Percentiles rank a stretch among this genome's conserved stretches.
These are phyloP conservation scores for Phylloporus sp. DNA, from an alignment of 768 basidiomycete genomes.

Conservation along the genomic window DNA sequence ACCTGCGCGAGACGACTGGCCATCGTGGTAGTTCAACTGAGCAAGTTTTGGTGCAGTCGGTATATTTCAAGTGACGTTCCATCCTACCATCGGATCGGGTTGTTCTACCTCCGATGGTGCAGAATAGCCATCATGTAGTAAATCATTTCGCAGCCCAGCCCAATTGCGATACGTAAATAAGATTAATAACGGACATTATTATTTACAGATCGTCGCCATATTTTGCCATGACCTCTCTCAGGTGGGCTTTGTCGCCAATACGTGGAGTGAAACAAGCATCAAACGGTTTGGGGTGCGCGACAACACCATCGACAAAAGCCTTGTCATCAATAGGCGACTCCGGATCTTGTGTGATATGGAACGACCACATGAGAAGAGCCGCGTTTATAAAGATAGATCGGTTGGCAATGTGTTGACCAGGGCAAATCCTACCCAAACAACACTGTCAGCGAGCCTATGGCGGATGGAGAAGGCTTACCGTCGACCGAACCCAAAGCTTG, in stretches of 20 bases:
- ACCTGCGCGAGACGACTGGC: slow-evolving; percentile 63
- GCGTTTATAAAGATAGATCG: slow-evolving; percentile 66
- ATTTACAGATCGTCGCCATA: slow-evolving; percentile 19
- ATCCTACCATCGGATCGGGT: neutral
- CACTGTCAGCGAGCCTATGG: neutral
- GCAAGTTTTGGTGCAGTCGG: neutral
- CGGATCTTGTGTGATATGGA: slow-evolving; percentile 51
- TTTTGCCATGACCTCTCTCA: slow-evolving; percentile 26
- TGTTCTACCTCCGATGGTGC: neutral
- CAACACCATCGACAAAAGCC: slow-evolving; percentile 61
- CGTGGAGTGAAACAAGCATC: slow-evolving; percentile 54
- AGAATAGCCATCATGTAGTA: neutral
- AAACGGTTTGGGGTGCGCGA: slow-evolving; percentile 63
- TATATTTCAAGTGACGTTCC: neutral
- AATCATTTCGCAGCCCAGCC: neutral
- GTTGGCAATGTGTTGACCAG: slow-evolving; percentile 57
- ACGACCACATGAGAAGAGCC: slow-evolving; percentile 63
- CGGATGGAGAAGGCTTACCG: slow-evolving; percentile 16
- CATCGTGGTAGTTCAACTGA: slow-evolving; percentile 31
- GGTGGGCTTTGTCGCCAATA: slow-evolving; percentile 17
- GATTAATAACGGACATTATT: neutral
- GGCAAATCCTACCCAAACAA: slow-evolving; percentile 48
- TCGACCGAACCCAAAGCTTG: slow-evolving; percentile 56
- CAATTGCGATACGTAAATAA: neutral
- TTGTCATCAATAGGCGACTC: slow-evolving; percentile 53